phyloP scores from a whole-genome alignment of 2,329 filamentous ascomycete species.

The Pseudocercospora macadamiae region DNA sequence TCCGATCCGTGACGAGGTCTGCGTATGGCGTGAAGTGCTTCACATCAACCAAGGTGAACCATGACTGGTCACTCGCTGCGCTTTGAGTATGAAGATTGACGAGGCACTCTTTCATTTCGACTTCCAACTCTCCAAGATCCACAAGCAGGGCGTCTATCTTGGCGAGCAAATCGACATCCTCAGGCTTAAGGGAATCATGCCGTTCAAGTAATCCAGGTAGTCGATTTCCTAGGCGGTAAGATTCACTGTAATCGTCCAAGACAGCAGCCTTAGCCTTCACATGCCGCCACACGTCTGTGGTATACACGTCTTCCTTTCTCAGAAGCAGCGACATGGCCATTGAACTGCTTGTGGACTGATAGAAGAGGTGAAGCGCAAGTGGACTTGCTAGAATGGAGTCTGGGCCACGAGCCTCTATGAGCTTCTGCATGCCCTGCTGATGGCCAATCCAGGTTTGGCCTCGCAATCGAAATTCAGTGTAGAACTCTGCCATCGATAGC shows the following conservation, averaged over 20 bases:
- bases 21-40: slow-evolving; percentile 30
- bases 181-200: slow-evolving; percentile 23
- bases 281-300: slow-evolving; percentile 28
- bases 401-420: slow-evolving; percentile 32
- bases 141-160: slow-evolving; percentile 25
- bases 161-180: slow-evolving; percentile 1
- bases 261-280: neutral
- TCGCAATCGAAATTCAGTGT: slow-evolving; percentile 30
- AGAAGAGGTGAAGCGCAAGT: slow-evolving; percentile 31
- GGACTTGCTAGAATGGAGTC: slow-evolving; percentile 23
- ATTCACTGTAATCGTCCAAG: slow-evolving; percentile 16
- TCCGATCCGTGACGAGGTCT: slow-evolving; percentile 27
- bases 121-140: slow-evolving; percentile 22
- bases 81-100: slow-evolving; percentile 5
- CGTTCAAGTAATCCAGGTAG: slow-evolving; percentile 27
- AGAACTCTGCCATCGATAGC: slow-evolving; percentile 33
- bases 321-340: slow-evolving; percentile 29
- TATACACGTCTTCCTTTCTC: slow-evolving; percentile 30
- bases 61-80: slow-evolving; percentile 8
- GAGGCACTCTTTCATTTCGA: slow-evolving; percentile 14
- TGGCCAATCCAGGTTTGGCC: slow-evolving; percentile 32
- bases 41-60: slow-evolving; percentile 24
- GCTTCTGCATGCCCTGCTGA: slow-evolving; percentile 28
- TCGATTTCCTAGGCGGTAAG: slow-evolving; percentile 22
- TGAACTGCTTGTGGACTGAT: slow-evolving; percentile 27